Conservation (phyloP, 1,284 basidiomycete species). For the Tylopilus sp. region DNA sequence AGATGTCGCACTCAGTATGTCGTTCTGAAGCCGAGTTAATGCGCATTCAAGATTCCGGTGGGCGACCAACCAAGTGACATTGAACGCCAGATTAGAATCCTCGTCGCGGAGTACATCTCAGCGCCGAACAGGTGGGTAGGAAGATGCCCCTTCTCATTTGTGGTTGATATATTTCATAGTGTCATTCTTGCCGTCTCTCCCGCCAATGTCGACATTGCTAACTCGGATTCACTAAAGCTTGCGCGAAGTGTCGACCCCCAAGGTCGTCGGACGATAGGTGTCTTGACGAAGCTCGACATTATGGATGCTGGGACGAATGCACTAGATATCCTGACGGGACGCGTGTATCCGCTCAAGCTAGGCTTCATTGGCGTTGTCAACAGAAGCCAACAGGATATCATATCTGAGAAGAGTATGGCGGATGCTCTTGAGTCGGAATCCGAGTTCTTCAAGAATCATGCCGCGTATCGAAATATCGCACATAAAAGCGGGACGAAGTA, state of each 20-base stretch:
- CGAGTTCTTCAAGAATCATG: slow-evolving; percentile 90
- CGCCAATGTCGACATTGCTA: slow-evolving; percentile 97
- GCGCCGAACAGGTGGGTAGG: slow-evolving; percentile 86
- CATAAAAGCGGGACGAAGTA: slow-evolving; percentile 97
- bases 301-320: slow-evolving; percentile 99
- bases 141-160: not conserved
- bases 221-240: slow-evolving; percentile 96
- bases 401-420: slow-evolving; percentile 79
- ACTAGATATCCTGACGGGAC: slow-evolving; percentile 91
- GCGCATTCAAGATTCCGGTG: slow-evolving; percentile 68
- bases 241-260: slow-evolving; percentile 94
- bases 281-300: slow-evolving; percentile 95
- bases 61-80: slow-evolving; percentile 93
- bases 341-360: slow-evolving; percentile 95
- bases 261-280: slow-evolving; percentile 92
- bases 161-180: slow-evolving; percentile 39
- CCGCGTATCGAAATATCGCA: slow-evolving; percentile 93
- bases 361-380: slow-evolving; percentile 99
- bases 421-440: slow-evolving; percentile 85
- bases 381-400: slow-evolving; percentile 97
- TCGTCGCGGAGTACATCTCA: slow-evolving; percentile 93
- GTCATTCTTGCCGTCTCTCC: slow-evolving; percentile 96
- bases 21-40: slow-evolving; percentile 1
- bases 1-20: not conserved
- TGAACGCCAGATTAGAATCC: slow-evolving; percentile 91